phyloP scores from a whole-genome alignment of 2,329 filamentous ascomycete species.

The Tetracladium maxilliforme region DNA sequence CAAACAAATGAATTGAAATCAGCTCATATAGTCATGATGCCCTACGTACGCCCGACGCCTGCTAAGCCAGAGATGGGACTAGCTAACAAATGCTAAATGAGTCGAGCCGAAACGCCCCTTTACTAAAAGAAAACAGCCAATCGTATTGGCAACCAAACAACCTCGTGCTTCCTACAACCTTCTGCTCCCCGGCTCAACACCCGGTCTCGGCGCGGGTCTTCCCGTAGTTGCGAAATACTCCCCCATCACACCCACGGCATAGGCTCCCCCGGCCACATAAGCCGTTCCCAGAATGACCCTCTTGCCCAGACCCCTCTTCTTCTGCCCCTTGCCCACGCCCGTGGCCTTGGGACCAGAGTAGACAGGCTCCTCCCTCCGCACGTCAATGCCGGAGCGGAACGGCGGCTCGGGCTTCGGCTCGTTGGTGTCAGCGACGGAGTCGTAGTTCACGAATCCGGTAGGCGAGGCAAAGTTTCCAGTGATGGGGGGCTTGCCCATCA shows the following conservation, averaged over 20 bases:
- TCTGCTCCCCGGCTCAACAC: too few species aligned
- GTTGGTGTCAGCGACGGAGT: slow-evolving; percentile 20
- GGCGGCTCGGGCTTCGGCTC: slow-evolving; percentile 16
- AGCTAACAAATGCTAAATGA: too few species aligned
- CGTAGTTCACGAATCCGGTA: slow-evolving; percentile 51
- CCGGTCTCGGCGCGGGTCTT: too few species aligned
- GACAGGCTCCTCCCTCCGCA: slow-evolving; percentile 28
- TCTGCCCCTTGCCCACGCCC: slow-evolving; percentile 11
- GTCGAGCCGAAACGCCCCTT: too few species aligned
- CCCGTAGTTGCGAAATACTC: slow-evolving; percentile 40
- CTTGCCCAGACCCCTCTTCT: slow-evolving; percentile 25
- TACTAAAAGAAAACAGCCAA: too few species aligned
- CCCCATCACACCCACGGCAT: slow-evolving; percentile 40
- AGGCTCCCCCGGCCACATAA: slow-evolving; percentile 38
- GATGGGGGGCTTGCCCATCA: slow-evolving; percentile 28
- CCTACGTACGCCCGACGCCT: too few species aligned
- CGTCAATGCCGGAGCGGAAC: slow-evolving; percentile 26
- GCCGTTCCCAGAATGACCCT: slow-evolving; percentile 36
- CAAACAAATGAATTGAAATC: too few species aligned
- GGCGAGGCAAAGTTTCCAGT: slow-evolving; percentile 48
- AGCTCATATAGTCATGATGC: too few species aligned
- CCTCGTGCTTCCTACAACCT: too few species aligned
- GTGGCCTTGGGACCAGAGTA: slow-evolving; percentile 24
- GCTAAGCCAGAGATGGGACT: too few species aligned
- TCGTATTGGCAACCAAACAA: too few species aligned